phyloP scores from a whole-genome alignment of 164 flowering plant species.

The Saururus chinensis region DNA sequence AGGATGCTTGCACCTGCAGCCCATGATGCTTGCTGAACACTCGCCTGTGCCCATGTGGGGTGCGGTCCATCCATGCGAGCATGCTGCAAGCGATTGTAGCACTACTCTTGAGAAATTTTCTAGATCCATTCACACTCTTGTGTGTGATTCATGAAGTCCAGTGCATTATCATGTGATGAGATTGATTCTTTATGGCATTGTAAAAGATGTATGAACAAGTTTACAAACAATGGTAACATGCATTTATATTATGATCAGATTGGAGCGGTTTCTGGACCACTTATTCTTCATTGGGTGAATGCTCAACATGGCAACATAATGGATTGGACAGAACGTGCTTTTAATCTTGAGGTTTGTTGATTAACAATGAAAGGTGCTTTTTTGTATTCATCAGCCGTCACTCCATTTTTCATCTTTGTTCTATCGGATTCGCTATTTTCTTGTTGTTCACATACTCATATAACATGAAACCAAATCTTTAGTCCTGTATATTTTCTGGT shows the following conservation, averaged over 20 bases:
- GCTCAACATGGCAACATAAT: constrained; percentile 49
- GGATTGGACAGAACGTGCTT: constrained; percentile 79
- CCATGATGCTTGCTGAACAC: too few species aligned
- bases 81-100: too few species aligned
- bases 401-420: too few species aligned
- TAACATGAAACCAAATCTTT: background rate
- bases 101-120: too few species aligned
- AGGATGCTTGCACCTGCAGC: too few species aligned
- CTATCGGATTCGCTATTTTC: too few species aligned
- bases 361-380: background rate
- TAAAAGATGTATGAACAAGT: background rate
- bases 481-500: background rate
- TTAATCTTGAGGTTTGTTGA: constrained; percentile 55
- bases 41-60: too few species aligned
- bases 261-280: constrained; percentile 42
- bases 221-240: background rate
- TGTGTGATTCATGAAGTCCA: background rate
- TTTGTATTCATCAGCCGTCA: background rate
- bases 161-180: background rate
- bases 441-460: background rate
- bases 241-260: constrained; percentile 29
- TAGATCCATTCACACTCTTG: too few species aligned
- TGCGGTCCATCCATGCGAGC: too few species aligned
- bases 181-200: background rate
- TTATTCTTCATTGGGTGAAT: constrained; percentile 78